Percentiles rank a stretch among this genome's conserved stretches.
Conservation (phyloP, 352 stramenopile genomes). For the Pythium biforme region DNA sequence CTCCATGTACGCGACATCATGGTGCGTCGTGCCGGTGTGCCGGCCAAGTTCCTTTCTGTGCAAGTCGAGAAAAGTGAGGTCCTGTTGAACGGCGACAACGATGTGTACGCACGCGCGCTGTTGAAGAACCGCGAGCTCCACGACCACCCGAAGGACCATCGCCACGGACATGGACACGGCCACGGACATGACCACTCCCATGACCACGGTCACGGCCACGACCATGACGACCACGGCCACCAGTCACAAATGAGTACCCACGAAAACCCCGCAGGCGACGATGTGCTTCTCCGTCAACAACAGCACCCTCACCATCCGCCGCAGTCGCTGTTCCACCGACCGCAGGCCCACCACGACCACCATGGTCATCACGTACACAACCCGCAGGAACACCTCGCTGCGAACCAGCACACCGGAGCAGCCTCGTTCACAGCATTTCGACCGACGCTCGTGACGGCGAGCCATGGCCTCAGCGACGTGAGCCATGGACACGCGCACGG, state of each 20-base stretch:
- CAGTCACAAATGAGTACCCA: constrained; percentile 52
- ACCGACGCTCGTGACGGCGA: constrained; percentile 11
- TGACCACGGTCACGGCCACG: constrained; percentile 21
- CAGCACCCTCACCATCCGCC: constrained; percentile 12
- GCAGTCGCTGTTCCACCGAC: constrained; percentile 9
- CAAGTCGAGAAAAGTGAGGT: constrained; percentile 52
- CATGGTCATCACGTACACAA: constrained; percentile 13
- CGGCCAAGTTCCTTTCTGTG: constrained; percentile 53
- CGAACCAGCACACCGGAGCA: constrained; percentile 6
- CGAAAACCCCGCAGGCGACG: constrained; percentile 63
- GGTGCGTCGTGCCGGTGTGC: constrained; percentile 34
- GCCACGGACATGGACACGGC: constrained; percentile 23
- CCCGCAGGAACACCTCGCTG: constrained; percentile 17
- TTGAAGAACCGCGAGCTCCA: constrained; percentile 22
- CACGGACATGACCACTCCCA: constrained; percentile 26
- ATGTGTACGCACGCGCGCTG: constrained; percentile 4
- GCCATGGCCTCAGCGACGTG: constrained; percentile 6
- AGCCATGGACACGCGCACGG: constrained; percentile 7
- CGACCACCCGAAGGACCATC: constrained; percentile 26
- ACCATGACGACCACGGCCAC: constrained; percentile 14
- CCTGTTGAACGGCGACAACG: constrained; percentile 8
- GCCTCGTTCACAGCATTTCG: constrained; percentile 11
- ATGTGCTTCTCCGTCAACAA: constrained; percentile 28
- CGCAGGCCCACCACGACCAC: background rate
- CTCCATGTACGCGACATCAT: constrained; percentile 49